Conservation (phyloP, 2,329 filamentous ascomycete species). For the Diaporthe capsici region DNA sequence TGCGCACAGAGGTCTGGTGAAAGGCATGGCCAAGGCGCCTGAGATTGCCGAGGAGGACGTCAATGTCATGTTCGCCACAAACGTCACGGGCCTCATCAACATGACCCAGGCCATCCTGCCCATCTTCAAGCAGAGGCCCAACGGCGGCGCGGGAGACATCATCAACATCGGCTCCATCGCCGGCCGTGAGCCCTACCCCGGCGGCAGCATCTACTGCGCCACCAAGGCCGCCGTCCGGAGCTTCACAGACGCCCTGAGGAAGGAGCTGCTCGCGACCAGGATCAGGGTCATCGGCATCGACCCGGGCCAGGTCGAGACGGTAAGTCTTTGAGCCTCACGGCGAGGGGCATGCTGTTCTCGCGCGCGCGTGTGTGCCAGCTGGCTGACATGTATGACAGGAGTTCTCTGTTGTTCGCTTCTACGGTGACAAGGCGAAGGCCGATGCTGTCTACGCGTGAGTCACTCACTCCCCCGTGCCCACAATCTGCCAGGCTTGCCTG, state of each 20-base stretch:
- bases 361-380: neutral
- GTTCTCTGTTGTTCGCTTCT: constrained; percentile 90
- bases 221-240: constrained; percentile 90
- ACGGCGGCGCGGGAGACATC: constrained; percentile 89
- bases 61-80: constrained; percentile 89
- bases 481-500: neutral
- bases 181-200: constrained; percentile 87
- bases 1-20: constrained; percentile 83
- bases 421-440: constrained; percentile 90
- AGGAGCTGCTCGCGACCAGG: constrained; percentile 84
- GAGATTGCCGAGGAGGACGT: constrained; percentile 88
- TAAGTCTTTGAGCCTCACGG: constrained; percentile 54
- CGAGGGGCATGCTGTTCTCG: neutral
- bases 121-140: constrained; percentile 81
- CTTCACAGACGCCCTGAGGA: constrained; percentile 86
- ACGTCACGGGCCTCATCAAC: constrained; percentile 92
- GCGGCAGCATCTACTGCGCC: constrained; percentile 92
- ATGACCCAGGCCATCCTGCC: constrained; percentile 94
- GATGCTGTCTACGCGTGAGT: constrained; percentile 88
- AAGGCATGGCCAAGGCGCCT: constrained; percentile 87
- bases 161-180: constrained; percentile 95
- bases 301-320: constrained; percentile 92
- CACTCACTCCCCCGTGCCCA: neutral
- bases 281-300: constrained; percentile 91
- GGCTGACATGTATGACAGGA: constrained; percentile 64